These are phyloP conservation scores for Globisporangium heterothallicum DNA, from an alignment of 352 stramenopile genomes.

Conservation along the genomic window DNA sequence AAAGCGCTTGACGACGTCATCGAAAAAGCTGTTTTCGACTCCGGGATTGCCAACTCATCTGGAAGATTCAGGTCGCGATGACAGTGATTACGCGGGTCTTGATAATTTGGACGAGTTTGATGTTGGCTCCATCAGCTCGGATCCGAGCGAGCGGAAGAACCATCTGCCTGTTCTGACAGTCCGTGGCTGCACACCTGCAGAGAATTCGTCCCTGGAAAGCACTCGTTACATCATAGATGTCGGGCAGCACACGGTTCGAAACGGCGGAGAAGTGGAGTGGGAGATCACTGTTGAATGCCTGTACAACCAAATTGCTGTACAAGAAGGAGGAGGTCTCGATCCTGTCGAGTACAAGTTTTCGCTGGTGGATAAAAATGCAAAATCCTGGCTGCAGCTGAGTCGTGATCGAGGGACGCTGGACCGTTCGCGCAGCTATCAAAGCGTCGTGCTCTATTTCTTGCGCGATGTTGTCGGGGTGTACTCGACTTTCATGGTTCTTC, in stretches of 20 bases:
- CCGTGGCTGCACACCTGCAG: constrained; percentile 75
- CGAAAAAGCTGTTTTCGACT: constrained; percentile 32
- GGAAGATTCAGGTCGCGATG: constrained; percentile 30
- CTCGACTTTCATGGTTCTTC: constrained; percentile 81
- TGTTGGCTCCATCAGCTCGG: constrained; percentile 55
- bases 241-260: constrained; percentile 82
- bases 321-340: constrained; percentile 31
- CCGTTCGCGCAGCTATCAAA: constrained; percentile 71
- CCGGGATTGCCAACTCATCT: constrained; percentile 34
- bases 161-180: constrained; percentile 58
- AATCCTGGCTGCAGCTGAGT: constrained; percentile 77
- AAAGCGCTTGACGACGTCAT: constrained; percentile 38
- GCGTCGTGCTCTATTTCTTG: constrained; percentile 78
- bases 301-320: constrained; percentile 31
- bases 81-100: constrained; percentile 38
- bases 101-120: constrained; percentile 80
- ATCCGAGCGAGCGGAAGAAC: constrained; percentile 28
- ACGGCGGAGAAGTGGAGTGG: constrained; percentile 84
- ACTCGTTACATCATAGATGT: constrained; percentile 85
- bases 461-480: constrained; percentile 79
- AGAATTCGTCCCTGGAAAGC: constrained; percentile 78
- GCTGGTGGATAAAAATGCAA: constrained; percentile 67
- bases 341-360: constrained; percentile 73
- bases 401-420: constrained; percentile 75
- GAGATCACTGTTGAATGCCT: constrained; percentile 84